Base-by-base conservation (phyloP, 768 basidiomycete genomes). In the Boletus rubescentipes region DNA sequence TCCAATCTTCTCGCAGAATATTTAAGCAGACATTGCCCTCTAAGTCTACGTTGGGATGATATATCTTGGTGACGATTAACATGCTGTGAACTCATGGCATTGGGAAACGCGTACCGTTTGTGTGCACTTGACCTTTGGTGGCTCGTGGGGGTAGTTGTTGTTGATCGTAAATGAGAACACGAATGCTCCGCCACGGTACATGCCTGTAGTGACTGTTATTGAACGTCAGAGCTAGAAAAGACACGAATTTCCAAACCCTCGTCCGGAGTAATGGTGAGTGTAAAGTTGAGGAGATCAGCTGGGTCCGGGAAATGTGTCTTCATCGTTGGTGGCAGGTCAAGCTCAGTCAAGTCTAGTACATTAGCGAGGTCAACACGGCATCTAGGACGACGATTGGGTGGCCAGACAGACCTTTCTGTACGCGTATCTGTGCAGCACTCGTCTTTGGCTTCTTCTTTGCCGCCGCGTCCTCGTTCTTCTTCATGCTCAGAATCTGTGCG, bases 1-100 rank as follows among this genome's bases (percentile, higher is more conserved):
- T 99, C 97, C 97, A 99, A 75, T 99, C 97, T 77, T 99, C 97
- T 69, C 97, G 85, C 54, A 98, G 82, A 69, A 98, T 98, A 74
- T 98, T 98, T 63, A 99, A 72, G 77, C 97, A 99, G 42, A 99
- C 96, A 62, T 98, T 98, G 41, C 97, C 97, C 68, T 98, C 93
- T 35, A 97, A 81, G 72, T 99, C 97, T 48, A 99, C 88, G 66
- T 99, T 99, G 1, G 97, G 97, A 70, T 99, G 97, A 72, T 99
- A 99, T 67, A 98, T 98, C 96, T 98, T 59, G 46, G 36, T 26
- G 23, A 2, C 12, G 26, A 55, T 65, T 31, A 66, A 47, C 36
- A 37, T 16, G 16, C 21, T 9, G 36, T 45, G 12, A 38, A 37
- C 18, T n/a, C 29, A 53, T n/a, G 21, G 32, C 40, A 2, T 46